Base-by-base conservation (phyloP, 1,139 yeast genomes). In the Saccharomycopsis hybrid region DNA sequence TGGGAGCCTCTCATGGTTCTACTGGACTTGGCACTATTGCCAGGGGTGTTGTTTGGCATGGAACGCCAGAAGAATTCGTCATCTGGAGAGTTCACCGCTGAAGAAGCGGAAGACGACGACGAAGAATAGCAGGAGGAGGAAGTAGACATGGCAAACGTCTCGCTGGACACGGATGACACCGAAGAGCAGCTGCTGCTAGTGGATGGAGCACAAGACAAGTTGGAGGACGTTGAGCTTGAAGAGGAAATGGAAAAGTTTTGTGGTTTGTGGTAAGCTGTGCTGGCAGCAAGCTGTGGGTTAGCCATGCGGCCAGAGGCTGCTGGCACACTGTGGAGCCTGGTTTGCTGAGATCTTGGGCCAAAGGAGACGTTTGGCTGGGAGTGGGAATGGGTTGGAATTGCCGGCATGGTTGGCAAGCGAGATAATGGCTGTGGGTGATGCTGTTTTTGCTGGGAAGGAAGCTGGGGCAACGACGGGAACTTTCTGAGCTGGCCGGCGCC, bases 381-480 rank as follows among this genome's bases (percentile, higher is more conserved):
- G 43, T 44, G 9, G 47, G 18, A 29, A 37, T 29, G 29, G 29
- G 36, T 37, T 37, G 28, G 3, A 13, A 24, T 31, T 31, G 5
- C 8, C 36, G 41, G 36, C 8, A 7, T 30, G n/a, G 39, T 31
- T 13, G 29, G 46, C 30, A 32, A 33, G 8, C 11, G 38, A 5
- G 30, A 24, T 4, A 13, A 39, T 9, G 29, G 40, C 7, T 3
- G 24, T n/a, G n/a, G n/a, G n/a, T n/a, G n/a, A n/a, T n/a, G n/a
- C n/a, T n/a, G n/a, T n/a, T n/a, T n/a, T 28, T 30, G 36, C 33
- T 41, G 39, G 24, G 28, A 46, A 4, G 45, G 13, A 5, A 49
- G 41, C 33, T 49, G 52, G 8, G 52, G 43, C 27, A 46, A 39
- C 3, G 52, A 49, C 4, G 49, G 52, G 33, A 38, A 49, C 33